Percentiles rank a stretch among this genome's conserved stretches.
Evolutionary conservation across 148 eudicot genomes (phyloP).

Genomic region (Fallopia convolvulus): DNA sequence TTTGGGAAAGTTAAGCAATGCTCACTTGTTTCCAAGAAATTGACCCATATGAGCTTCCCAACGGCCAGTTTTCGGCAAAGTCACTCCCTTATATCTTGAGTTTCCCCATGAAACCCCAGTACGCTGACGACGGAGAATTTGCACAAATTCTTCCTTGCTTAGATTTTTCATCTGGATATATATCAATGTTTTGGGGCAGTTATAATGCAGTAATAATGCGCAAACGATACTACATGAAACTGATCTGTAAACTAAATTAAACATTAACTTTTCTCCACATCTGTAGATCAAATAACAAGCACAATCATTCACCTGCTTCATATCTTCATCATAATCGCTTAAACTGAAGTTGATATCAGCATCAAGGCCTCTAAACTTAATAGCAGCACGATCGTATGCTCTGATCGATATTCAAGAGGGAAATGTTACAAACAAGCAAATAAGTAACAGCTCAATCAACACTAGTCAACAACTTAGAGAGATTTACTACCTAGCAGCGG

Average conservation of each 20-base stretch:
- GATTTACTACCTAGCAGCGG: constrained; percentile 29
- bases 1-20: background rate
- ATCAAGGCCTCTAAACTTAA: constrained; percentile 14
- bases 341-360: constrained; percentile 13
- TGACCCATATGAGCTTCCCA: constrained; percentile 6
- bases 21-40: constrained; percentile 8
- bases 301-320: constrained; percentile 8
- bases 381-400: constrained; percentile 13
- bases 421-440: background rate
- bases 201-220: background rate
- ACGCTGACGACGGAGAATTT: constrained; percentile 12
- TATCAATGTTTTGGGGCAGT: background rate
- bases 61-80: background rate
- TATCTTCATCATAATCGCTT: constrained; percentile 11
- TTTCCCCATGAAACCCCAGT: constrained; percentile 13
- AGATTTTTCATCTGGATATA: constrained; percentile 10
- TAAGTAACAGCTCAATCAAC: background rate
- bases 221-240: background rate
- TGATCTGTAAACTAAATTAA: background rate
- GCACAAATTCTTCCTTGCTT: constrained; percentile 14
- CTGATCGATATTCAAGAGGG: background rate
- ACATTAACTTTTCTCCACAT: background rate
- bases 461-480: background rate
- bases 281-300: background rate
- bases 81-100: constrained; percentile 6